Evolutionary conservation across 345 rosid genomes (phyloP).

Genomic region (Ceriops tagal): DNA sequence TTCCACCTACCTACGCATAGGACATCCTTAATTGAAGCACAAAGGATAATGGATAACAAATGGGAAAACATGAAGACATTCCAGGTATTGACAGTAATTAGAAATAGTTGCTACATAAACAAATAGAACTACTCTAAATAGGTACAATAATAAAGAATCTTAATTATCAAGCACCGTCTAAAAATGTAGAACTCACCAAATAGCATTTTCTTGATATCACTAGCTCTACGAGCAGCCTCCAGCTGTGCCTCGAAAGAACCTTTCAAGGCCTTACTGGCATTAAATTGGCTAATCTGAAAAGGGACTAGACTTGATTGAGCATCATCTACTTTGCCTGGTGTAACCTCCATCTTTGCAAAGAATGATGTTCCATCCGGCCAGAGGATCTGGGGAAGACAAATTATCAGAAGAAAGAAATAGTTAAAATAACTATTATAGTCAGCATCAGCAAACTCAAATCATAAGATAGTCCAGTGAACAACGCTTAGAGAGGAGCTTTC

Average conservation of each 20-base stretch:
- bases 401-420: constrained; percentile 15
- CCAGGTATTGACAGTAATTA: too few species aligned
- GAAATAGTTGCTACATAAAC: too few species aligned
- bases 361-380: constrained; percentile 86
- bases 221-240: constrained; percentile 88
- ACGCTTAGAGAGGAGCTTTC: background rate
- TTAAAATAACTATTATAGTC: background rate
- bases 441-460: background rate
- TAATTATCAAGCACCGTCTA: background rate
- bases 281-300: constrained; percentile 46
- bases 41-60: background rate
- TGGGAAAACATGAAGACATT: background rate
- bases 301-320: constrained; percentile 31
- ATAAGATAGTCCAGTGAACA: background rate
- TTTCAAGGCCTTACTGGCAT: constrained; percentile 50
- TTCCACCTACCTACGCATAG: background rate
- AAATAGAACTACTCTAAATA: too few species aligned
- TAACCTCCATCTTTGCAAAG: constrained; percentile 51
- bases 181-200: constrained; percentile 51
- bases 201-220: constrained; percentile 71
- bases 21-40: too few species aligned
- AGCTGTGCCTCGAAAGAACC: constrained; percentile 73
- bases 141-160: too few species aligned
- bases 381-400: constrained; percentile 45
- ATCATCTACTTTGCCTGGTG: constrained; percentile 32